Base-by-base conservation (phyloP, 768 basidiomycete species). In the Russula olivacea region DNA sequence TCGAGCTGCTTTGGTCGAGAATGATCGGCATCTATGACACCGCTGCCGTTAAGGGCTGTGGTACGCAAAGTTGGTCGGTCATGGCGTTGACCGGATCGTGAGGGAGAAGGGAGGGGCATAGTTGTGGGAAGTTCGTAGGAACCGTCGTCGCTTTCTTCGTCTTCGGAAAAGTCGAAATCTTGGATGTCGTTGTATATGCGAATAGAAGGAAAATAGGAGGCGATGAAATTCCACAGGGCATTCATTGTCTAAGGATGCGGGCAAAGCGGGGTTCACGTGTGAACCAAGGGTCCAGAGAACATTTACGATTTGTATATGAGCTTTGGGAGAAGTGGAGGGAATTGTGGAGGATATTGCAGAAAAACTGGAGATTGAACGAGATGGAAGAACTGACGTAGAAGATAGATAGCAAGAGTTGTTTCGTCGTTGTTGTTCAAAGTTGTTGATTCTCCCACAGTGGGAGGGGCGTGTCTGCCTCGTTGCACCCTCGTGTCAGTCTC, bases 161-260 rank as follows among this genome's bases (percentile, higher is more conserved):
- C 59, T 58, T 62, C 59, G 49, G 66, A 66, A 32, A 45, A 25
- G 32, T 38, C 51, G 36, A 32, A 36, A n/a, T 65, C 14, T 54
- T 61, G 43, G 41, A 62, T 17, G 49, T 67, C 57, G 66, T 56
- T 65, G 66, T 61, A 56, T 9, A 61, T 32, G 53, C 61, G 66
- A 30, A 68, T 34, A 14, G 64, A 52, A 17, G 58, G 66, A 5
- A 66, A 53, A 55, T 68, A 68, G 8, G 56, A 59, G 36, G 66
- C 65, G 32, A 68, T 56, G n/a, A 68, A 55, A 45, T 54, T 59
- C 66, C 66, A 68, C 48, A 68, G 23, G 25, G 64, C 28, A 45
- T 66, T 68, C 64, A 68, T 67, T 57, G 63, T 64, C 63, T 64
- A 60, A 55, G 40, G 53, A 50, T 49, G 63, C 54, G 63, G 32